Evolutionary conservation across 305 asterid species (phyloP).

Genomic region (Coffea humblotiana): DNA sequence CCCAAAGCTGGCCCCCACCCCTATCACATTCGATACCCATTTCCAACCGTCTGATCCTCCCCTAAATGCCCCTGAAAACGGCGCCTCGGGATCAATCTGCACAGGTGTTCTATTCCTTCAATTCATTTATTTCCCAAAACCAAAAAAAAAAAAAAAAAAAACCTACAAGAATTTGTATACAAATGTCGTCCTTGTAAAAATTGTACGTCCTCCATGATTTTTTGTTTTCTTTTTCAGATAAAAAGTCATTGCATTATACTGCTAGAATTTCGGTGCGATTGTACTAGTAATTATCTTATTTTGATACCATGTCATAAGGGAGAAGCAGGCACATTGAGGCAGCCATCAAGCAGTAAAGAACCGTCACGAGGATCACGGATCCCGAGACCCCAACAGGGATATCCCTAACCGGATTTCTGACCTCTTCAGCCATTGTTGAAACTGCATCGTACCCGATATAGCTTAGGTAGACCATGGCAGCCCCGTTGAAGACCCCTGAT

Average conservation of each 20-base stretch:
- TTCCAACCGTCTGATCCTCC: slow-evolving; percentile 51
- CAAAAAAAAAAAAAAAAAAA: neutral
- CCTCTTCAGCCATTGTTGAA: slow-evolving; percentile 95
- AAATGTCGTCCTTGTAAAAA: too few relatives aligned
- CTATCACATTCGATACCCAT: slow-evolving; percentile 93
- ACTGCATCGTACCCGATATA: slow-evolving; percentile 96
- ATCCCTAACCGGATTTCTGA: slow-evolving; percentile 71
- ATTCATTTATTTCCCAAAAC: too few relatives aligned
- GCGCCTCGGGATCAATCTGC: slow-evolving; percentile 78
- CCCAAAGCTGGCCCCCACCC: slow-evolving; percentile 92
- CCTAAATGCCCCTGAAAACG: slow-evolving; percentile 80
- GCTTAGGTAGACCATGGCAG: slow-evolving; percentile 84
- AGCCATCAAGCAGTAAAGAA: slow-evolving; percentile 87
- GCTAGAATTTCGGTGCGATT: too few relatives aligned
- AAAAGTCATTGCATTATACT: too few relatives aligned
- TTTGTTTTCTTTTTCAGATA: too few relatives aligned
- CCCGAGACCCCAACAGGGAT: slow-evolving; percentile 87
- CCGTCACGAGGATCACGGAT: slow-evolving; percentile 80
- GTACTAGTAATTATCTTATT: too few relatives aligned
- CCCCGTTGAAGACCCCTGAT: slow-evolving; percentile 79
- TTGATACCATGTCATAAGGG: slow-evolving; percentile 71
- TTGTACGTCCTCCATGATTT: too few relatives aligned
- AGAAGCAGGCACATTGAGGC: slow-evolving; percentile 83
- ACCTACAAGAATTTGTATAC: too few relatives aligned
- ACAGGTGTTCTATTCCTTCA: neutral